Conservation (phyloP, 2,329 filamentous ascomycete species). For the Pseudocercospora musae region DNA sequence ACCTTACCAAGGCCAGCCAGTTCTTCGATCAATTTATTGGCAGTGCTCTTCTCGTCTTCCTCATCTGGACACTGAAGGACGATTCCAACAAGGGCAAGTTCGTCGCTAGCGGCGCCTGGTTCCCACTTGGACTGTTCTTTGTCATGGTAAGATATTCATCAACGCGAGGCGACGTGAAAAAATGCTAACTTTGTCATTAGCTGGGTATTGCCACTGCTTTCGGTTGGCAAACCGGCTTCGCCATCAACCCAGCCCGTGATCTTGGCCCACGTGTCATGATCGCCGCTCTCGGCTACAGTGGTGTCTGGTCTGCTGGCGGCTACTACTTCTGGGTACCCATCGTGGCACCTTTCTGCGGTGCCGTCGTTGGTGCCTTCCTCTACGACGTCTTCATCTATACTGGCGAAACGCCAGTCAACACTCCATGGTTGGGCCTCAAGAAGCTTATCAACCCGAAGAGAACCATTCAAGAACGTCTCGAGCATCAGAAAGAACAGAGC, state of each 20-base stretch:
- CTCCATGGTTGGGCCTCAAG: conserved; percentile 45
- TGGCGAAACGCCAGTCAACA: conserved; percentile 60
- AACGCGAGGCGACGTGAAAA: background rate
- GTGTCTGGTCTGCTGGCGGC: conserved; percentile 60
- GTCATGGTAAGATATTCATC: conserved; percentile 43
- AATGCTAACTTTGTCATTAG: conserved; percentile 11
- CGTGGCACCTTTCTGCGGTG: conserved; percentile 63
- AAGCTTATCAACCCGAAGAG: conserved; percentile 26
- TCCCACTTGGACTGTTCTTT: conserved; percentile 62
- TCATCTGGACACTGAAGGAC: conserved; percentile 66
- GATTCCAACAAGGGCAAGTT: conserved; percentile 41
- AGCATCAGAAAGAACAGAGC: conserved; percentile 29
- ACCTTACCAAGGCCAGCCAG: conserved; percentile 61
- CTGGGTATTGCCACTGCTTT: conserved; percentile 66
- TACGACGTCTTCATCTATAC: conserved; percentile 68
- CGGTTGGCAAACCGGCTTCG: conserved; percentile 69
- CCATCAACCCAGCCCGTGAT: conserved; percentile 65
- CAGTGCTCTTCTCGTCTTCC: conserved; percentile 63
- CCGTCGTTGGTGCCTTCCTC: conserved; percentile 60
- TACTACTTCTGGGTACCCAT: conserved; percentile 70
- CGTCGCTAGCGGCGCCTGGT: conserved; percentile 42
- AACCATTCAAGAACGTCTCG: conserved; percentile 22
- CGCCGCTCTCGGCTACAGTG: conserved; percentile 63
- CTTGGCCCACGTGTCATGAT: conserved; percentile 66
- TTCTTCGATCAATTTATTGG: conserved; percentile 71